phyloP scores from a whole-genome alignment of 208 protist species.

The Vickermania spadyakhi region DNA sequence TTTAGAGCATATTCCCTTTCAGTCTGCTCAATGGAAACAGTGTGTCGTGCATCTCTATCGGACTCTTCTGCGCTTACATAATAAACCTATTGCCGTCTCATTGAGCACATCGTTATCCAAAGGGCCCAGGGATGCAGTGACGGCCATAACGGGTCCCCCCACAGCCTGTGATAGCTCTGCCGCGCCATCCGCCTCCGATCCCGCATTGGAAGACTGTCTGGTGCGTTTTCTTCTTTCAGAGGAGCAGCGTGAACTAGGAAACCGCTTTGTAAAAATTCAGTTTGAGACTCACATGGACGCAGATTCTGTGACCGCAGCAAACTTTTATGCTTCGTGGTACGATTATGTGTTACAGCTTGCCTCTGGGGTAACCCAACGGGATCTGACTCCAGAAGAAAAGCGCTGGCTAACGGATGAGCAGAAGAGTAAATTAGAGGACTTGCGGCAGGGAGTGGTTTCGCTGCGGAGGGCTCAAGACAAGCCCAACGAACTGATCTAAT shows the following conservation, averaged over 20 bases:
- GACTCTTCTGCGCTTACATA: slow-evolving; percentile 71
- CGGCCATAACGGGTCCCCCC: slow-evolving; percentile 10
- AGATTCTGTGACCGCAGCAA: slow-evolving; percentile 35
- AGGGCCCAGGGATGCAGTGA: slow-evolving; percentile 19
- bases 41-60: slow-evolving; percentile 70
- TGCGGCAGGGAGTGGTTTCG: slow-evolving; percentile 34
- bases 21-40: slow-evolving; percentile 41
- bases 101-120: slow-evolving; percentile 13
- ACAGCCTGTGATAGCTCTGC: neutral
- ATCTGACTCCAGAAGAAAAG: slow-evolving; percentile 65
- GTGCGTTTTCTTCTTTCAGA: slow-evolving; percentile 46
- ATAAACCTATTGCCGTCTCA: slow-evolving; percentile 52
- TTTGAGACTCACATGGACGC: slow-evolving; percentile 71
- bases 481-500: too few species aligned
- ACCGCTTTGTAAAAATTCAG: slow-evolving; percentile 74
- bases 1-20: slow-evolving; percentile 23
- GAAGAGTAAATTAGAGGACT: slow-evolving; percentile 54
- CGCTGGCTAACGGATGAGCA: slow-evolving; percentile 66
- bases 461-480: slow-evolving; percentile 15
- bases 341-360: slow-evolving; percentile 74
- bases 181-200: neutral
- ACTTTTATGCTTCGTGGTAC: slow-evolving; percentile 85
- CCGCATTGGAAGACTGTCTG: slow-evolving; percentile 21
- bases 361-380: slow-evolving; percentile 52
- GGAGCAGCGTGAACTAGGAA: slow-evolving; percentile 74